These are phyloP conservation scores for Aspergillus saccharolyticus DNA, from an alignment of 495 filamentous ascomycete species.

Conservation along the genomic window DNA sequence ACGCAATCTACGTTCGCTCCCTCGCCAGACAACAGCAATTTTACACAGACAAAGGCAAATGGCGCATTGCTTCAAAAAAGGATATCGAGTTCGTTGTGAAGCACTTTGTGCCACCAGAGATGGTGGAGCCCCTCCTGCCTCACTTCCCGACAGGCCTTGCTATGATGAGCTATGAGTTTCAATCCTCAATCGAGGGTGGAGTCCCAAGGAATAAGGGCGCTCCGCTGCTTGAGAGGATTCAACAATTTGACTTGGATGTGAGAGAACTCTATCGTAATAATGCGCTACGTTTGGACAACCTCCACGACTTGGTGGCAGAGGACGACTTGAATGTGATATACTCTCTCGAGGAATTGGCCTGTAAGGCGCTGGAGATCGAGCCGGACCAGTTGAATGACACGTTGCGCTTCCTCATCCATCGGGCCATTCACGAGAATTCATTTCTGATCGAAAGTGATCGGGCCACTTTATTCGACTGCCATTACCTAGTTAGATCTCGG, in stretches of 20 bases:
- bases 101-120: constrained; percentile 52
- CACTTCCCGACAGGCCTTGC: constrained; percentile 54
- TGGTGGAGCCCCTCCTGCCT: constrained; percentile 54
- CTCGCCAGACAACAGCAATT: constrained; percentile 61
- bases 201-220: constrained; percentile 36
- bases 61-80: constrained; percentile 51
- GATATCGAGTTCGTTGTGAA: constrained; percentile 58
- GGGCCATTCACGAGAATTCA: constrained; percentile 38
- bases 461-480: constrained; percentile 34
- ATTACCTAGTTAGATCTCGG: constrained; percentile 48
- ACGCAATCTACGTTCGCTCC: constrained; percentile 67
- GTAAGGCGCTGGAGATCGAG: constrained; percentile 40
- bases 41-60: constrained; percentile 67
- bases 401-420: constrained; percentile 65
- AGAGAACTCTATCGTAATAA: constrained; percentile 42
- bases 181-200: constrained; percentile 38
- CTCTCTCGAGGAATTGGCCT: constrained; percentile 60
- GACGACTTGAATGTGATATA: constrained; percentile 46
- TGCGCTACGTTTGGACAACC: constrained; percentile 44
- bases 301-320: constrained; percentile 43
- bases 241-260: constrained; percentile 25
- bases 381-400: constrained; percentile 42
- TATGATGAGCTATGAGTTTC: constrained; percentile 36
- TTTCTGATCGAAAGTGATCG: constrained; percentile 47
- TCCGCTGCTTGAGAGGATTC: constrained; percentile 29